Percentiles rank a stretch among this genome's conserved stretches.
phyloP scores from a whole-genome alignment of 768 basidiomycete species.

The Lentinus brumalis region DNA sequence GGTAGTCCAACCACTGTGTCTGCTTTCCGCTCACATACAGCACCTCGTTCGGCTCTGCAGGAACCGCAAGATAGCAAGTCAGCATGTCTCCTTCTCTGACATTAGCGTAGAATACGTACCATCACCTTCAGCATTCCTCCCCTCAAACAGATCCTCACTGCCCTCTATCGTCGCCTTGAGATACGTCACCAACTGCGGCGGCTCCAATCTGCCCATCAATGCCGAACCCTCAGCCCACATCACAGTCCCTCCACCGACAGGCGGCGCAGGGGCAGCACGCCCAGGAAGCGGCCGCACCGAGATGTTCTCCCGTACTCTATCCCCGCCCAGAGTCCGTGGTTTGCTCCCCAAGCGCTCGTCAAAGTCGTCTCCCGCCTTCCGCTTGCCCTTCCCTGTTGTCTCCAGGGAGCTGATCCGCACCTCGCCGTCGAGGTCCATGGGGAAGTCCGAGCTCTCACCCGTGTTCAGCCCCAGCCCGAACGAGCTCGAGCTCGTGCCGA shows the following conservation, averaged over 20 bases:
- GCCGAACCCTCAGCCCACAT: slow-evolving; percentile 13
- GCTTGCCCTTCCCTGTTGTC: slow-evolving; percentile 52
- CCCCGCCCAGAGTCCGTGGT: slow-evolving; percentile 70
- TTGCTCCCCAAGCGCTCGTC: slow-evolving; percentile 38
- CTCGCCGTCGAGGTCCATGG: slow-evolving; percentile 59
- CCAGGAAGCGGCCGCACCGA: slow-evolving; percentile 54
- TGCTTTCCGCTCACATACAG: slow-evolving; percentile 63
- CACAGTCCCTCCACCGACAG: slow-evolving; percentile 1
- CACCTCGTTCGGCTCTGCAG: slow-evolving; percentile 66
- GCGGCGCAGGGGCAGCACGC: slow-evolving; percentile 12
- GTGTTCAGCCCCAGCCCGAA: slow-evolving; percentile 21
- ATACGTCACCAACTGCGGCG: slow-evolving; percentile 44
- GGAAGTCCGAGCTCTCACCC: slow-evolving; percentile 34
- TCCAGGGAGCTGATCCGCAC: slow-evolving; percentile 45
- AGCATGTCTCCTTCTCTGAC: no score
- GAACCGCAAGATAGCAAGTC: no score
- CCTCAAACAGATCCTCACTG: slow-evolving; percentile 72
- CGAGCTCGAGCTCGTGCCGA: slow-evolving; percentile 7
- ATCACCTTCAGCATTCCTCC: slow-evolving; percentile 68
- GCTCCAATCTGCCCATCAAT: slow-evolving; percentile 44
- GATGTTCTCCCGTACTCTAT: slow-evolving; percentile 51
- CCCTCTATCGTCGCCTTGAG: slow-evolving; percentile 60
- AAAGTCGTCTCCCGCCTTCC: slow-evolving; percentile 41
- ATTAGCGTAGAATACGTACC: slow-evolving; percentile 40
- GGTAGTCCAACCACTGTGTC: slow-evolving; percentile 88